phyloP scores from a whole-genome alignment of 495 filamentous ascomycete genomes.

The Penicillium paxilli region DNA sequence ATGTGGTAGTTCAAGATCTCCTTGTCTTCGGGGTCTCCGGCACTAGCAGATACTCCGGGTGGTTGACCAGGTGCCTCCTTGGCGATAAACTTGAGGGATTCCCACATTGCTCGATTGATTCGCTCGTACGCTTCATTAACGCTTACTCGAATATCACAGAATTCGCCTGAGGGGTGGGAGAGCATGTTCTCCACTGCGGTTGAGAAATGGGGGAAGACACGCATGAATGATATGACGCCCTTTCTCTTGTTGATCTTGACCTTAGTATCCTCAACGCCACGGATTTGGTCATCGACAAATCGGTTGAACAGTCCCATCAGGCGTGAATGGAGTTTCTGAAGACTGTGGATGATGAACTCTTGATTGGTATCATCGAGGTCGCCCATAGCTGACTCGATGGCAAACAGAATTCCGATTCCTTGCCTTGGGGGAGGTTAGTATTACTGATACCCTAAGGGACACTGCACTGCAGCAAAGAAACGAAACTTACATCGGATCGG shows the following conservation, averaged over 20 bases:
- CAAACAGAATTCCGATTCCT: slow-evolving; percentile 82
- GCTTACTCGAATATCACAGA: slow-evolving; percentile 66
- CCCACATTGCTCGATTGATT: slow-evolving; percentile 95
- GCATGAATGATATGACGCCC: slow-evolving; percentile 91
- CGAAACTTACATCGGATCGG: slow-evolving; percentile 77
- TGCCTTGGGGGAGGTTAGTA: slow-evolving; percentile 52
- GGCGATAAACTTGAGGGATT: slow-evolving; percentile 91
- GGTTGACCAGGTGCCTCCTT: slow-evolving; percentile 76
- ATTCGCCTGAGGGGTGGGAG: slow-evolving; percentile 47
- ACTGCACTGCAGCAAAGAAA: no score
- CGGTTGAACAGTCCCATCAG: slow-evolving; percentile 77
- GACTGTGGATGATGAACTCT: slow-evolving; percentile 77
- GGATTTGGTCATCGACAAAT: slow-evolving; percentile 92
- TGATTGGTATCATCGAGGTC: slow-evolving; percentile 86
- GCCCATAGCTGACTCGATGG: slow-evolving; percentile 72
- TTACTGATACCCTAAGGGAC: neutral
- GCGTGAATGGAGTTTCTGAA: slow-evolving; percentile 77
- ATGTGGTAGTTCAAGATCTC: slow-evolving; percentile 96
- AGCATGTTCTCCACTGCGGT: slow-evolving; percentile 82
- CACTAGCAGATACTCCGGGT: slow-evolving; percentile 52
- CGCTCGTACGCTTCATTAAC: slow-evolving; percentile 86
- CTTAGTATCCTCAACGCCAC: slow-evolving; percentile 97
- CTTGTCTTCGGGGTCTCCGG: slow-evolving; percentile 81
- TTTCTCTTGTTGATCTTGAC: slow-evolving; percentile 98
- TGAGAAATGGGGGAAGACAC: slow-evolving; percentile 85